Evolutionary conservation across 352 stramenopile genomes (phyloP).

Genomic region (Thalassiosira hispida): DNA sequence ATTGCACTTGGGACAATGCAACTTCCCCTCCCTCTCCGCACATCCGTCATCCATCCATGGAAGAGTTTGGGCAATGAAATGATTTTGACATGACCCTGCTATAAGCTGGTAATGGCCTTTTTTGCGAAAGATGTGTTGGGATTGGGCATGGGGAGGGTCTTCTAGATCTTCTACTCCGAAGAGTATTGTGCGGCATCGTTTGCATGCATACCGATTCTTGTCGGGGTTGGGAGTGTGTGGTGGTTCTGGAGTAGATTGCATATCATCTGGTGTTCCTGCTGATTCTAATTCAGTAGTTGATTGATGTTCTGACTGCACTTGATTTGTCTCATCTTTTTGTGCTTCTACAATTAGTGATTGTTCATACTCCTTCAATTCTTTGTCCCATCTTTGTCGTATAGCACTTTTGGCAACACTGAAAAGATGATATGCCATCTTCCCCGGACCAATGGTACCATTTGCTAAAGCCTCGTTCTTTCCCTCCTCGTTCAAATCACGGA

Average conservation of each 20-base stretch:
- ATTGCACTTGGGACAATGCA: slow-evolving; percentile 73
- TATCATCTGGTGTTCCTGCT: slow-evolving; percentile 2
- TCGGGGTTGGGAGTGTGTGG: slow-evolving; percentile 20
- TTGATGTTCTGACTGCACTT: background rate
- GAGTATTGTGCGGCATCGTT: slow-evolving; percentile 71
- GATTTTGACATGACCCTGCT: slow-evolving; percentile 52
- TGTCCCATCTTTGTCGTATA: slow-evolving; percentile 34
- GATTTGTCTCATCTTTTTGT: slow-evolving; percentile 11
- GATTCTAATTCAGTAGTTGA: slow-evolving; percentile 7
- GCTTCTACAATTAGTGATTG: slow-evolving; percentile 13
- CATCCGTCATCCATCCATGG: slow-evolving; percentile 56
- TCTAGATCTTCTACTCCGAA: slow-evolving; percentile 73
- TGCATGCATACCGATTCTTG: slow-evolving; percentile 66
- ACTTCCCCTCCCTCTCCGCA: slow-evolving; percentile 65
- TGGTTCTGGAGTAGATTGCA: background rate
- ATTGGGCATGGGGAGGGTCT: slow-evolving; percentile 59
- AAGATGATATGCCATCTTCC: slow-evolving; percentile 77
- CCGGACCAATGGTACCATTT: slow-evolving; percentile 64
- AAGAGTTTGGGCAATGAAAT: slow-evolving; percentile 63
- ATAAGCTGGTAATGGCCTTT: slow-evolving; percentile 28
- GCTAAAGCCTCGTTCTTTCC: slow-evolving; percentile 52
- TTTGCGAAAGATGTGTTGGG: slow-evolving; percentile 58
- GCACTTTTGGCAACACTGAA: slow-evolving; percentile 26
- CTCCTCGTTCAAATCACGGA: slow-evolving; percentile 54
- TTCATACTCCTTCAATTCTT: slow-evolving; percentile 23